phyloP scores from a whole-genome alignment of 768 basidiomycete species.

The Pleurotus ostreatus region DNA sequence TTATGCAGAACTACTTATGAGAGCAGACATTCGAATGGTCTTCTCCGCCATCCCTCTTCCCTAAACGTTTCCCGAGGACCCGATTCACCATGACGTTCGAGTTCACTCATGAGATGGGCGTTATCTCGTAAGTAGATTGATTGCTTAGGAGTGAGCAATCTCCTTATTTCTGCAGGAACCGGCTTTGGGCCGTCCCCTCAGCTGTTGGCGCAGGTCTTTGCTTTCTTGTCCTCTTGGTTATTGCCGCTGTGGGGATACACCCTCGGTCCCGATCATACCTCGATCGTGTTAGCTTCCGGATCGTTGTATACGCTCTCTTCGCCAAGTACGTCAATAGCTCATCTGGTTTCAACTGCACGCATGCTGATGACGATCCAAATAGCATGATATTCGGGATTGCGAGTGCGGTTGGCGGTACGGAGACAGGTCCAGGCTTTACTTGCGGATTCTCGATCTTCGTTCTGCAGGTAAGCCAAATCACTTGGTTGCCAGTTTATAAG shows the following conservation, averaged over 20 bases:
- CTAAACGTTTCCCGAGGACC: no score
- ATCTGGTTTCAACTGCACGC: not conserved
- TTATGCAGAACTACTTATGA: no score
- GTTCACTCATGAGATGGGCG: not conserved
- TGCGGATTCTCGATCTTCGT: slow-evolving; percentile 17
- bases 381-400: no score
- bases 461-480: slow-evolving; percentile 9
- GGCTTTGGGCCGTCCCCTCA: not conserved
- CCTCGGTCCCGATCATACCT: slow-evolving; percentile 11
- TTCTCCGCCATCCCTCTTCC: no score
- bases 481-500: not conserved
- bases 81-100: not conserved
- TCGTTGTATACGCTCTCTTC: slow-evolving; percentile 14
- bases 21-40: no score
- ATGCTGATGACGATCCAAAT: no score
- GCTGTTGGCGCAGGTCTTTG: slow-evolving; percentile 3
- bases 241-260: slow-evolving; percentile 11
- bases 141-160: not conserved
- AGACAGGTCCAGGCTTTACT: not conserved
- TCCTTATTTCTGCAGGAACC: not conserved
- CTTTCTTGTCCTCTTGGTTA: slow-evolving; percentile 15
- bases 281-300: slow-evolving; percentile 18
- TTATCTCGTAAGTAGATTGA: not conserved
- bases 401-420: no score
- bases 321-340: slow-evolving; percentile 14